phyloP scores from a whole-genome alignment of 129 eudicot species.

The Helianthus tuberosus region DNA sequence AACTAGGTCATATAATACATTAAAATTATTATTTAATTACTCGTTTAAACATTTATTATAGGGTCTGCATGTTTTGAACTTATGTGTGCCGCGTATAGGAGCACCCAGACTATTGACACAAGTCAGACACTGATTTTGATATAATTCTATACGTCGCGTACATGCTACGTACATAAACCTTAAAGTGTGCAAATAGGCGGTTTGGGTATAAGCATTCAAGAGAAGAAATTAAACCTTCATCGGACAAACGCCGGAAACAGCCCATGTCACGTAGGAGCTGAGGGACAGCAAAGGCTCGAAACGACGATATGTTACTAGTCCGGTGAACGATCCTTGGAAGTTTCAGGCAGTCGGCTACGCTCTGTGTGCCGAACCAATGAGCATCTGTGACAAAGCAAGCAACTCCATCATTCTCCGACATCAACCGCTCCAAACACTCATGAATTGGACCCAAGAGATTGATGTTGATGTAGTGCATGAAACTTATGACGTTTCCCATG shows the following conservation, averaged over 20 bases:
- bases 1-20: too few species aligned
- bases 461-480: slow-evolving; percentile 22
- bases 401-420: slow-evolving; percentile 22
- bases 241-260: neutral
- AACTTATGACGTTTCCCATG: neutral
- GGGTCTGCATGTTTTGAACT: too few species aligned
- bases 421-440: slow-evolving; percentile 29
- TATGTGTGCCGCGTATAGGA: too few species aligned
- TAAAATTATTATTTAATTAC: too few species aligned
- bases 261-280: slow-evolving; percentile 18
- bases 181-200: too few species aligned
- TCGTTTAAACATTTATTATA: too few species aligned
- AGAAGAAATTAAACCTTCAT: slow-evolving; percentile 4
- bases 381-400: slow-evolving; percentile 62
- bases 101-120: too few species aligned
- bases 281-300: slow-evolving; percentile 26
- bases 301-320: slow-evolving; percentile 29
- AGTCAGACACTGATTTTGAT: too few species aligned
- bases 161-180: too few species aligned
- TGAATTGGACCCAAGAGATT: slow-evolving; percentile 37
- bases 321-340: slow-evolving; percentile 46
- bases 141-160: too few species aligned
- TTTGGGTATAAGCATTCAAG: too few species aligned
- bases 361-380: slow-evolving; percentile 34
- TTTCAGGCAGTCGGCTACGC: slow-evolving; percentile 34